These are phyloP conservation scores for Tilletia horrida DNA, from an alignment of 1,284 basidiomycete genomes.

Conservation along the genomic window DNA sequence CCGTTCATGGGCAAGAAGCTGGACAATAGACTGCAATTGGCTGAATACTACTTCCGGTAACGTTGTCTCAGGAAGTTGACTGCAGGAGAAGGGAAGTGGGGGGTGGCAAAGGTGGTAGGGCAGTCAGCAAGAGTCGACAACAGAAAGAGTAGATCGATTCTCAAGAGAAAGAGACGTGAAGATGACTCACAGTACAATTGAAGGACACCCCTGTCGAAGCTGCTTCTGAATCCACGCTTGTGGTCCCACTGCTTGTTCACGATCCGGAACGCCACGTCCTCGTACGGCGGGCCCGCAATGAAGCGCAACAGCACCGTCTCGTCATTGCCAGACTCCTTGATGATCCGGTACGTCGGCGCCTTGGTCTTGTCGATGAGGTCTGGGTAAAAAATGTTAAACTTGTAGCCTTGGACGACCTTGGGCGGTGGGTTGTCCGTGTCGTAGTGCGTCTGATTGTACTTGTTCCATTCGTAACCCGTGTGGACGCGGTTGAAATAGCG, in stretches of 20 bases:
- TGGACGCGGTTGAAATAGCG: conserved; percentile 98
- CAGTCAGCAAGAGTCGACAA: background rate
- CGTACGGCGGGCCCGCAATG: conserved; percentile 94
- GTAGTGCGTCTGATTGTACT: conserved; percentile 59
- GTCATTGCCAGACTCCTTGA: conserved; percentile 75
- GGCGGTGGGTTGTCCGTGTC: conserved; percentile 53
- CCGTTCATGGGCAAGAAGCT: too few species aligned
- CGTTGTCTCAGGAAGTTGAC: conserved; percentile 51
- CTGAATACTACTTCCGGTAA: conserved; percentile 51
- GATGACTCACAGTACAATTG: conserved; percentile 42
- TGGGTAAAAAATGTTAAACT: conserved; percentile 93
- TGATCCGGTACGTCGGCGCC: conserved; percentile 87
- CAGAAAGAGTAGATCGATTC: background rate
- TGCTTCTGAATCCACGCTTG: conserved; percentile 65
- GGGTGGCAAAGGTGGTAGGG: background rate
- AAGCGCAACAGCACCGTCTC: conserved; percentile 92
- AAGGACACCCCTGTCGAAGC: conserved; percentile 62
- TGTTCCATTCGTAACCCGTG: conserved; percentile 99
- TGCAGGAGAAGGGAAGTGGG: conserved; percentile 12
- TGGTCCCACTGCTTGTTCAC: conserved; percentile 99
- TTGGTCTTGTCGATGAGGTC: conserved; percentile 95
- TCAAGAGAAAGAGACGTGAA: background rate
- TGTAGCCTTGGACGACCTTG: conserved; percentile 70
- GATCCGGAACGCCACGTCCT: conserved; percentile 97
- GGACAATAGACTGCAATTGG: too few species aligned